Percentiles rank a stretch among this genome's conserved stretches.
Conservation (phyloP, 441 rosid species). For the Pelargonium myrrhifolium region DNA sequence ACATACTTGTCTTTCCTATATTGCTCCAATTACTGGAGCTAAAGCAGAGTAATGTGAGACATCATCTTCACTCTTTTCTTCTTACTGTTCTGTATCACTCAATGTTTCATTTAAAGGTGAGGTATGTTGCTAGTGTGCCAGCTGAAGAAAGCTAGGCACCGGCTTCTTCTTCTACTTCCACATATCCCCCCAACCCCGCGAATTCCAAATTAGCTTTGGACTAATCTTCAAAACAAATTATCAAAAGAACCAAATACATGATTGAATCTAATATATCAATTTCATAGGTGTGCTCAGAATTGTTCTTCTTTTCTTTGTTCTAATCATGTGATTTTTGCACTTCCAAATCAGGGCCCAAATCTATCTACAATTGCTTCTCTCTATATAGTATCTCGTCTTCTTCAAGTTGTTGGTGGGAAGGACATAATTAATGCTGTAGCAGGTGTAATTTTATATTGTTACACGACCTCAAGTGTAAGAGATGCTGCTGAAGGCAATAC, state of each 20-base stretch:
- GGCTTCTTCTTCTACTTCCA: background rate
- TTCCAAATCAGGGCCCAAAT: constrained; percentile 39
- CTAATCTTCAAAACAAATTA: background rate
- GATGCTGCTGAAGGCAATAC: constrained; percentile 24
- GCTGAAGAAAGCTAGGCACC: too few species aligned
- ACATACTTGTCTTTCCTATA: constrained; percentile 43
- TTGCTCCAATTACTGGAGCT: constrained; percentile 39
- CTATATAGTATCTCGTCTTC: constrained; percentile 45
- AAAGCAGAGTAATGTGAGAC: constrained; percentile 43
- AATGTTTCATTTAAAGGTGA: constrained; percentile 2
- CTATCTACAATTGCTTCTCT: constrained; percentile 48
- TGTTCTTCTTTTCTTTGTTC: background rate
- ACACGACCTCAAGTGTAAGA: constrained; percentile 20
- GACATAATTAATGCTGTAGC: constrained; percentile 38
- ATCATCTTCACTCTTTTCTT: constrained; percentile 13
- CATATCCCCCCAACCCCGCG: background rate
- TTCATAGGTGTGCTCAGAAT: background rate
- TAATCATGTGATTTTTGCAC: background rate
- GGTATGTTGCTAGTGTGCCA: background rate
- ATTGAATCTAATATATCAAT: background rate
- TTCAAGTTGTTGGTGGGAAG: constrained; percentile 59
- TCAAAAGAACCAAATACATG: background rate
- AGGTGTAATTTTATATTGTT: constrained; percentile 36
- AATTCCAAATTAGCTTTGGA: background rate
- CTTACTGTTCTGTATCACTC: constrained; percentile 1